These are phyloP conservation scores for Madurella mycetomatis DNA, from an alignment of 2,329 filamentous ascomycete species.

Conservation along the genomic window DNA sequence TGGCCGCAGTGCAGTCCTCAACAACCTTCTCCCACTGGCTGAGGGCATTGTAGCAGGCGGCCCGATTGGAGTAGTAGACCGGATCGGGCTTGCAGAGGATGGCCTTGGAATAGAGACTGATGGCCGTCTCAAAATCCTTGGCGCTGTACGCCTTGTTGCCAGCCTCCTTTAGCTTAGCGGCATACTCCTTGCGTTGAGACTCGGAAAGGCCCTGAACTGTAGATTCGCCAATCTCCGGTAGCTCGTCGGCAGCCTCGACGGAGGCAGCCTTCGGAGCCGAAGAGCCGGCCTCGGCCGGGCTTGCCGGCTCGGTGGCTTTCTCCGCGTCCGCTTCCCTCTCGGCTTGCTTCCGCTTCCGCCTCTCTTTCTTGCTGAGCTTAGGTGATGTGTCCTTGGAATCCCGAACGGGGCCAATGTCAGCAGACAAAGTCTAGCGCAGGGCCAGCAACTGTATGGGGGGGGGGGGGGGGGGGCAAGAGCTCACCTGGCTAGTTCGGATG, in stretches of 20 bases:
- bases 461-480: conserved; percentile 24
- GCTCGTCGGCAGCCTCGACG: conserved; percentile 59
- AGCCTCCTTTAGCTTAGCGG: conserved; percentile 86
- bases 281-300: conserved; percentile 34
- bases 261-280: conserved; percentile 44
- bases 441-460: background rate
- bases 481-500: conserved; percentile 57
- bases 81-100: conserved; percentile 96
- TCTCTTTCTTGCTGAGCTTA: conserved; percentile 85
- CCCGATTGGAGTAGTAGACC: conserved; percentile 98
- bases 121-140: conserved; percentile 91
- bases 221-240: conserved; percentile 63
- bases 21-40: conserved; percentile 93
- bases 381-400: conserved; percentile 50
- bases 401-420: conserved; percentile 26
- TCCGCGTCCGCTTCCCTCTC: conserved; percentile 52
- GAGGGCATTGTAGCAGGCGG: conserved; percentile 93
- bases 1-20: conserved; percentile 91
- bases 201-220: conserved; percentile 48
- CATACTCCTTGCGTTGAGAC: conserved; percentile 78
- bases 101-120: conserved; percentile 91
- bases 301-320: conserved; percentile 32
- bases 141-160: conserved; percentile 95
- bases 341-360: conserved; percentile 79
- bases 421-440: background rate